Evolutionary conservation across 306 rosid genomes (phyloP), one percentile per base, ranked within the genome.

Genomic region (Spatholobus suberectus): DNA sequence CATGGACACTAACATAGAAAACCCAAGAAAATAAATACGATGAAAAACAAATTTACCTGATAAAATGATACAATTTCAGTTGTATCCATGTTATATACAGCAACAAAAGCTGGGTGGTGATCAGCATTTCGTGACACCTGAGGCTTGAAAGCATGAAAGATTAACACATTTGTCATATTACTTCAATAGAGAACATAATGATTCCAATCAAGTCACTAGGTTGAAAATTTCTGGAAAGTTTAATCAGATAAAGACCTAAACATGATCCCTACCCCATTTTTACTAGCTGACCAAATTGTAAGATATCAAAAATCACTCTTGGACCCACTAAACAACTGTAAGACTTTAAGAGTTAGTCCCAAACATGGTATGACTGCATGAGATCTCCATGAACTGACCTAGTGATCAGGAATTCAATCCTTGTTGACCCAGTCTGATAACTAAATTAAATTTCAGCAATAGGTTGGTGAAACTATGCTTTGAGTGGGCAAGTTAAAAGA

Each of bases 1-100:
- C n/a, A 46, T 14, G 75, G n/a, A 65, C 47, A 47, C 35, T 43
- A 77, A 74, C 13, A 44, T 41, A 66, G 59, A 65, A 65, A 79
- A 63, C 32, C 23, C 6, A 57, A 63, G 81, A 84, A 79, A 83
- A 71, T 52, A 43, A 66, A 51, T 17, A 13, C 2, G 40, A 63
- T 32, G 80, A 71, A 52, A 77, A 83, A 66, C 27, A 71, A 55
- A 66, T 69, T 82, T 17, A 92, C 99, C 98, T 89, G 96, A 90
- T 92, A 92, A 85, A 96, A 96, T 63, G 99, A 92, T 75, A 92
- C 86, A 69, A 96, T 92, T 89, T 92, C 97, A 62, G 99, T 94
- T 24, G 99, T 92, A 90, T 92, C 99, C 99, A 96, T 96, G 91
- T 94, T 88, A 88, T 96, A 96, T 62, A 96, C 92, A 66, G 97